Evolutionary conservation across 2,329 filamentous ascomycete genomes (phyloP).

Genomic region (Fusarium temperatum): DNA sequence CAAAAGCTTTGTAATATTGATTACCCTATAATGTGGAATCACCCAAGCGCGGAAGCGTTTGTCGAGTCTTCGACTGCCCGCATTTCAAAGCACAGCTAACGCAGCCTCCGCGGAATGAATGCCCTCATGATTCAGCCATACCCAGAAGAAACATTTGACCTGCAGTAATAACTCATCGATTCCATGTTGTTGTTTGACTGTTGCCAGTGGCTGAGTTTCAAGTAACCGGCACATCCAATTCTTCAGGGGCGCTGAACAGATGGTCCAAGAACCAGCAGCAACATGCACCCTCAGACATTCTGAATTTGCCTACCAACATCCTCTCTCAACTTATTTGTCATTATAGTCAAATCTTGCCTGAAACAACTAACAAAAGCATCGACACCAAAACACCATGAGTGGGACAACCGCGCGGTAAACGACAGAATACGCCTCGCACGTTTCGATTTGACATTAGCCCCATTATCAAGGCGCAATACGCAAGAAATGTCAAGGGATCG

Average conservation of each 20-base stretch:
- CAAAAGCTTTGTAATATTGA: not conserved
- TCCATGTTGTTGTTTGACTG: not conserved
- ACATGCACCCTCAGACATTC: not conserved
- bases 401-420: slow-evolving; percentile 1
- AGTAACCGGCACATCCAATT: not conserved
- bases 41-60: not conserved
- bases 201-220: not conserved
- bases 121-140: not conserved
- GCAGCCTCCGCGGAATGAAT: not conserved
- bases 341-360: not conserved
- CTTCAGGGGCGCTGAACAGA: not conserved
- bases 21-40: slow-evolving; percentile 6
- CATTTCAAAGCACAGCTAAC: not conserved
- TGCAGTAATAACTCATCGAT: not conserved
- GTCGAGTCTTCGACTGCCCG: not conserved
- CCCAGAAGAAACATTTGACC: not conserved
- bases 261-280: not conserved
- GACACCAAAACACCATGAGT: not conserved
- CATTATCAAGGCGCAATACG: not conserved
- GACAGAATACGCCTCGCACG: not conserved
- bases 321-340: not conserved
- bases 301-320: not conserved
- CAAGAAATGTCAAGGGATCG: not conserved
- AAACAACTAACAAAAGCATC: slow-evolving; percentile 2
- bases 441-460: not conserved